phyloP scores from a whole-genome alignment of 805 yeast genomes.

The Scheffersomyces ergatensis region DNA sequence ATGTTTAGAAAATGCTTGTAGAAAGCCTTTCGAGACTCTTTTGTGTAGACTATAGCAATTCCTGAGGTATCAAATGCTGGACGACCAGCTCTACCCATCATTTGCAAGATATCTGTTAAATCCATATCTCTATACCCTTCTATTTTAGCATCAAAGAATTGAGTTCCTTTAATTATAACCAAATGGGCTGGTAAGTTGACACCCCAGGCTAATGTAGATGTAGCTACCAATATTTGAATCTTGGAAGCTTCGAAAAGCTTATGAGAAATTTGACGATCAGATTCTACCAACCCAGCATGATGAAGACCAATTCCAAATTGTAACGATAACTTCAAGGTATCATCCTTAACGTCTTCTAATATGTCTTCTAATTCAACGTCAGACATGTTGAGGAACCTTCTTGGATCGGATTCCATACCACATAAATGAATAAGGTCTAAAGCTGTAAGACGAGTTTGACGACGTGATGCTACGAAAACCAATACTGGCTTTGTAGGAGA shows the following conservation, averaged over 20 bases:
- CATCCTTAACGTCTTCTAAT: slow-evolving; percentile 67
- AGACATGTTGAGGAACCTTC: slow-evolving; percentile 63
- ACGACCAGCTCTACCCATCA: slow-evolving; percentile 86
- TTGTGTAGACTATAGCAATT: slow-evolving; percentile 72
- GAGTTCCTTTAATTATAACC: slow-evolving; percentile 77
- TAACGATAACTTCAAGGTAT: slow-evolving; percentile 67
- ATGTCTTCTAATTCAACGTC: slow-evolving; percentile 59
- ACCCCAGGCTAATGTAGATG: slow-evolving; percentile 88
- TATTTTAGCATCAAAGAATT: slow-evolving; percentile 58
- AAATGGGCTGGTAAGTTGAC: slow-evolving; percentile 79
- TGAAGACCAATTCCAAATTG: slow-evolving; percentile 82
- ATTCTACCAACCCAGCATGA: slow-evolving; percentile 78
- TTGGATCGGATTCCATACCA: slow-evolving; percentile 75
- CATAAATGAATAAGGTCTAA: slow-evolving; percentile 74
- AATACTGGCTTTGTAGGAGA: slow-evolving; percentile 82
- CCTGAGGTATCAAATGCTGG: slow-evolving; percentile 81
- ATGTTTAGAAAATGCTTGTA: slow-evolving; percentile 75
- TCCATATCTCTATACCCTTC: slow-evolving; percentile 80
- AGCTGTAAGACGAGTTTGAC: slow-evolving; percentile 81
- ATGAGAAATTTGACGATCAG: slow-evolving; percentile 69
- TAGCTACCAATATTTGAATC: slow-evolving; percentile 71
- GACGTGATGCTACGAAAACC: slow-evolving; percentile 80
- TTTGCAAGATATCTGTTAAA: slow-evolving; percentile 74
- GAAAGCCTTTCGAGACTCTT: slow-evolving; percentile 69
- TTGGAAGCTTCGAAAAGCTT: slow-evolving; percentile 67